phyloP scores from a whole-genome alignment of 352 stramenopile species.

The Phytopythium sindhum region DNA sequence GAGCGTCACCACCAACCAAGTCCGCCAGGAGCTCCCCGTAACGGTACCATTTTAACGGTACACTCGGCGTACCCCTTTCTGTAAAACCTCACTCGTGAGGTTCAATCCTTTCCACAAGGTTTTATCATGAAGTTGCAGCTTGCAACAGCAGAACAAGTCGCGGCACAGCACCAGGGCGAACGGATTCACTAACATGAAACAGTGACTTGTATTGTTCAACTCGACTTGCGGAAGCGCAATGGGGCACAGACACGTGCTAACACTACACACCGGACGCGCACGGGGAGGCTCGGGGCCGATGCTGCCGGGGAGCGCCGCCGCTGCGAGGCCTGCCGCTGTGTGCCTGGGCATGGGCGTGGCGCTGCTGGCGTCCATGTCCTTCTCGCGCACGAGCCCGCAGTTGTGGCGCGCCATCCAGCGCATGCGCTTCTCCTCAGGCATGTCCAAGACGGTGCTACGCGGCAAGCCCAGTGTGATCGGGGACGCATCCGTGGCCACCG shows the following conservation, averaged over 20 bases:
- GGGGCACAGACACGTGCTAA: not conserved
- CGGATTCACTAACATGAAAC: not conserved
- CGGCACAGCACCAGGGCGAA: not conserved
- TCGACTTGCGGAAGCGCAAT: not conserved
- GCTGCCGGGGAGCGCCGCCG: slow-evolving; percentile 11
- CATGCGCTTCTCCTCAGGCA: slow-evolving; percentile 14
- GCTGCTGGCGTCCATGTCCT: slow-evolving; percentile 61
- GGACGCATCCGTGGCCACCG: slow-evolving; percentile 3
- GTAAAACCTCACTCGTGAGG: not conserved
- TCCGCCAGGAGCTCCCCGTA: not conserved
- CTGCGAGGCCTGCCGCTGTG: slow-evolving; percentile 34
- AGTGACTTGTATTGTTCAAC: slow-evolving; percentile 1
- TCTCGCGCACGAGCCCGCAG: slow-evolving; percentile 43
- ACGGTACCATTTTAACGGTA: not conserved
- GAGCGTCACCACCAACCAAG: slow-evolving; percentile 15
- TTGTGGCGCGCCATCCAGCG: slow-evolving; percentile 51
- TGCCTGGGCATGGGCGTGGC: slow-evolving; percentile 72
- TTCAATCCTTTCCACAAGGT: not conserved
- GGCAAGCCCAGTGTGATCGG: slow-evolving; percentile 12
- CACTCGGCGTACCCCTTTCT: no score
- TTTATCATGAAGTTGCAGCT: not conserved
- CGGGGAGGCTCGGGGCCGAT: slow-evolving; percentile 1
- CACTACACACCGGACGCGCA: not conserved
- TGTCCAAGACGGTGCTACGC: slow-evolving; percentile 14
- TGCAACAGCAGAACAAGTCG: not conserved